Evolutionary conservation across 2,329 filamentous ascomycete species (phyloP), one percentile per base, ranked within the genome.

Genomic region (Stemphylium vesicarium): DNA sequence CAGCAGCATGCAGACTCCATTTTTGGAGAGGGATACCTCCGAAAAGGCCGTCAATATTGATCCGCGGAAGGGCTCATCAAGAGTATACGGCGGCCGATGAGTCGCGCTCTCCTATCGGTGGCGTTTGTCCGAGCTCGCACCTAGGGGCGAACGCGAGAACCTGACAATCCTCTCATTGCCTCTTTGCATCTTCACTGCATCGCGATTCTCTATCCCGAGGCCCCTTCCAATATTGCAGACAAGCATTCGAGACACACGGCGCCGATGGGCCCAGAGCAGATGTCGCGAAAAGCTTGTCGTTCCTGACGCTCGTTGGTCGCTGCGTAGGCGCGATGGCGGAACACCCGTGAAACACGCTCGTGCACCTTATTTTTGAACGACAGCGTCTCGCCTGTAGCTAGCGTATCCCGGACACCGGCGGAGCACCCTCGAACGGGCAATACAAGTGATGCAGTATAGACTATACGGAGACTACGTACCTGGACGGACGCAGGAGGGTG

Each of bases 291-390:
- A 53, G 61, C 55, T 63, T 67, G 54, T 53, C 47, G 48, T 60
- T 60, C 51, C 59, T 60, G 46, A 53, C 40, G 48, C 59, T 60
- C 47, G 59, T 50, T 59, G 56, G 44, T 44, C 45, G 54, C 43
- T 56, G 42, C 42, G 31, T 39, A 29, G 52, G 52, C 32, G 32
- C 29, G 12, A 51, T 49, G 57, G 62, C 57, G 61, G 52, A 56
- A 64, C 55, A 56, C 37, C 40, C 51, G 44, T 66, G 64, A 67
- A 62, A 67, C 64, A 57, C 41, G 54, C 43, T 53, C 41, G 39
- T 49, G 49, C 50, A 50, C 32, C 35, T 38, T 60, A 57, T 57
- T 56, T 59, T 46, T 15, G 38, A 47, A 38, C 49, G 46, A 54
- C 56, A 60, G 58, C 56, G 43, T 45, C 41, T 58, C 60, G 51